These are phyloP conservation scores for Stemphylium vesicarium DNA, from an alignment of 2,329 filamentous ascomycete species.

Conservation along the genomic window DNA sequence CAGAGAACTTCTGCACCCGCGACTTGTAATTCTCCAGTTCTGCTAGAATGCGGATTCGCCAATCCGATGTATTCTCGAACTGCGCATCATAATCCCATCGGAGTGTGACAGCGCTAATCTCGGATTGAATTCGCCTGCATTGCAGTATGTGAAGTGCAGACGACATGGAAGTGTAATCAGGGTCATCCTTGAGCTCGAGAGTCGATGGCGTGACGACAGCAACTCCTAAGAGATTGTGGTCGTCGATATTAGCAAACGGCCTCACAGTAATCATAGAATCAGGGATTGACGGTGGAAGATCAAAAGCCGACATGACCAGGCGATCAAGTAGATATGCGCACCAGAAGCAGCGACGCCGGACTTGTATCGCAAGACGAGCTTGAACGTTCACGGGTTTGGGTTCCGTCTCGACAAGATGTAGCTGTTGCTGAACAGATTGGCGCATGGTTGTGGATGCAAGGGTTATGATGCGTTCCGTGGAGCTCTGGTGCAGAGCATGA, in stretches of 20 bases:
- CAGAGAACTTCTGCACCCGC: constrained; percentile 22
- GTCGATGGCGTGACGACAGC: constrained; percentile 14
- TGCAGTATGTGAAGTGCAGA: constrained; percentile 27
- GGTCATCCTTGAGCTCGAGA: constrained; percentile 14
- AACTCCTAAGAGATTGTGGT: constrained; percentile 15
- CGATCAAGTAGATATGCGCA: constrained; percentile 28
- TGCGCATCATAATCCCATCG: constrained; percentile 20
- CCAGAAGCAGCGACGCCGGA: constrained; percentile 28
- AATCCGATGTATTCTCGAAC: constrained; percentile 21
- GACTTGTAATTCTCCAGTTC: constrained; percentile 26
- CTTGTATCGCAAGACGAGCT: constrained; percentile 13
- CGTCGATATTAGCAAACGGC: constrained; percentile 25
- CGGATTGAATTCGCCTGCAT: constrained; percentile 27
- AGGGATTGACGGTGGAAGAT: constrained; percentile 24
- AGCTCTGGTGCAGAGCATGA: constrained; percentile 27
- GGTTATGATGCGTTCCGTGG: constrained; percentile 27
- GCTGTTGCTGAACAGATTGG: constrained; percentile 27
- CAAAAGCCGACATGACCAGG: constrained; percentile 23
- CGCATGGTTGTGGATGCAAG: constrained; percentile 24
- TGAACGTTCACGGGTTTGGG: constrained; percentile 5
- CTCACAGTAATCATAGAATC: constrained; percentile 24
- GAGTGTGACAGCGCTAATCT: constrained; percentile 23
- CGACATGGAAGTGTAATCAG: constrained; percentile 21
- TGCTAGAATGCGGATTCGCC: constrained; percentile 23
- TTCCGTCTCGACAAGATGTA: constrained; percentile 25